A percentile compares a stretch with the other conserved stretches of the same genome.
Evolutionary conservation across 108 stramenopile genomes (phyloP).

Genomic region (Discostella pseudostelligera): DNA sequence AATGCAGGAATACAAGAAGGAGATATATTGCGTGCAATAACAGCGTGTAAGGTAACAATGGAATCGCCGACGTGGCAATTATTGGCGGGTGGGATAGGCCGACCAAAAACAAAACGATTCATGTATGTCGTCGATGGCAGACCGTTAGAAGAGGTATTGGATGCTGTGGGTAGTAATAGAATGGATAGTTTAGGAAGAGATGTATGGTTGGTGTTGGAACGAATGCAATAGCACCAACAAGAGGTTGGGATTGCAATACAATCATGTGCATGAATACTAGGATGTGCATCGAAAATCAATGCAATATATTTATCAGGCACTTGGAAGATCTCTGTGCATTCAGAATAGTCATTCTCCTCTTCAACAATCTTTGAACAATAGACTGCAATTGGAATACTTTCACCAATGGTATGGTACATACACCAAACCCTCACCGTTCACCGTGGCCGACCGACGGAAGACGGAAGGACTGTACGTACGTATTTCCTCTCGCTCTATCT

Average conservation of each 20-base stretch:
- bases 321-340: too few species aligned
- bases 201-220: conserved; percentile 70
- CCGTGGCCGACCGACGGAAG: not conserved
- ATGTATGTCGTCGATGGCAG: conserved; percentile 65
- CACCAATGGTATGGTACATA: too few species aligned
- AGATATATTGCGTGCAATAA: conserved; percentile 70
- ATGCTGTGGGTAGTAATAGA: conserved; percentile 68
- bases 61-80: conserved; percentile 79
- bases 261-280: not conserved
- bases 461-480: not conserved
- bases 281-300: too few species aligned
- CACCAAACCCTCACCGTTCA: too few species aligned
- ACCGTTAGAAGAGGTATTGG: conserved; percentile 74
- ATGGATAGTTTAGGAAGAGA: conserved; percentile 70
- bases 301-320: too few species aligned
- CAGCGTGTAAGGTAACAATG: conserved; percentile 72
- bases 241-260: not conserved
- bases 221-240: too few species aligned
- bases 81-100: conserved; percentile 77
- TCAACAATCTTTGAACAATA: too few species aligned
- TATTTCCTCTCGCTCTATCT: too few species aligned
- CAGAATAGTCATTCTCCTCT: too few species aligned
- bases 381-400: too few species aligned
- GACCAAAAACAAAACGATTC: conserved; percentile 70
- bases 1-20: conserved; percentile 57